Percentiles rank a stretch among this genome's conserved stretches.
Evolutionary conservation across 2,329 filamentous ascomycete species (phyloP).

Genomic region (Trichoderma gracile): DNA sequence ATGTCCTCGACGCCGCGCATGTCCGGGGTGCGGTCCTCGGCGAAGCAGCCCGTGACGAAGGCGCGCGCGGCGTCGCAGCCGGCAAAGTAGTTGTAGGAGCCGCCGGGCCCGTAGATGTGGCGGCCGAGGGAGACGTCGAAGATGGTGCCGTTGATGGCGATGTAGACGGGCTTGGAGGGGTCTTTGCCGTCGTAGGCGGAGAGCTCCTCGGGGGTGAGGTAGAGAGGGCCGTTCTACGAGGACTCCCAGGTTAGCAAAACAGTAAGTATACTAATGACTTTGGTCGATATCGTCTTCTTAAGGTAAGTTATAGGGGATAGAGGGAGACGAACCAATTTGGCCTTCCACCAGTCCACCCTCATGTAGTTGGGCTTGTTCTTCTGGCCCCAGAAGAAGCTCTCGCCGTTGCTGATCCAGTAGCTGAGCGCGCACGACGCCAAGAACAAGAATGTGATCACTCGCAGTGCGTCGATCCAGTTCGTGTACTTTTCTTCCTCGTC

Average conservation of each 20-base stretch:
- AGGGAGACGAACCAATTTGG: constrained; percentile 56
- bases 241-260: background rate
- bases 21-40: constrained; percentile 80
- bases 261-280: background rate
- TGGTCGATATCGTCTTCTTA: background rate
- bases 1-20: constrained; percentile 84
- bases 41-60: constrained; percentile 92
- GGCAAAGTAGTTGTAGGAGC: constrained; percentile 82
- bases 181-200: constrained; percentile 75
- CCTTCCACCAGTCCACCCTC: constrained; percentile 57
- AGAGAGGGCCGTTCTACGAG: constrained; percentile 57
- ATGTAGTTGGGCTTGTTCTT: constrained; percentile 64
- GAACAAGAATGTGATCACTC: constrained; percentile 66
- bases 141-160: constrained; percentile 85
- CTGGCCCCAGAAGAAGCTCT: constrained; percentile 68
- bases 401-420: constrained; percentile 72
- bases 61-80: constrained; percentile 83
- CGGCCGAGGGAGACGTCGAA: constrained; percentile 76
- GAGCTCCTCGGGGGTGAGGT: constrained; percentile 75
- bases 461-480: constrained; percentile 65
- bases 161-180: constrained; percentile 74
- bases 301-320: no score
- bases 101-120: constrained; percentile 77
- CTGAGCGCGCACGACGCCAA: constrained; percentile 69
- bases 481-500: constrained; percentile 56